Evolutionary conservation across 1,139 yeast genomes (phyloP), one percentile per base, ranked within the genome.

Genomic region (Saccharomycopsis hybrid): DNA sequence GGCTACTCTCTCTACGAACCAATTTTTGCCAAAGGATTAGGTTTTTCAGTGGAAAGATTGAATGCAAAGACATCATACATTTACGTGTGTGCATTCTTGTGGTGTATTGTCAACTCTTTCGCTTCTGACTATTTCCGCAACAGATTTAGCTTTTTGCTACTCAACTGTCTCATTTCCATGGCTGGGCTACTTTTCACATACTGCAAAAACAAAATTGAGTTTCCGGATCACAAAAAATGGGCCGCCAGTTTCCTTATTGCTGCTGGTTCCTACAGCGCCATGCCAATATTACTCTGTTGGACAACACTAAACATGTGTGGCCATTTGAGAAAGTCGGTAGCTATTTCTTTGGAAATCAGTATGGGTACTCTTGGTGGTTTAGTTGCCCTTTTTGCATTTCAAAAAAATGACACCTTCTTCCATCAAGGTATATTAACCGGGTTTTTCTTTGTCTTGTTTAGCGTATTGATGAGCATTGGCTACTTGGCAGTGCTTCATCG

Each of bases 261-360:
- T 0, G 56, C 71, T 13, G 89, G 89, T 3, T 67, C 79, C 38
- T 82, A 80, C 64, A 65, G 81, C 3, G 77, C 79, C 37, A 82
- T 83, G 87, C 89, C 89, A 4, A 56, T 80, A 31, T 63, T 82
- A 27, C 78, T 83, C 31, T 81, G 89, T 65, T 82, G 88, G 88
- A 68, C 68, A 27, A 73, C 80, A 27, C 70, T 81, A 62, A 82
- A 82, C 60, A 75, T 78, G 57, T 77, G 82, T 9, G 85, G 87
- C 29, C 87, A 82, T 61, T 67, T 76, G 47, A 70, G 87, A 60
- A 78, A 80, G 55, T 70, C 82, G 36, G 82, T 82, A 36, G 84
- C 82, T 40, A 77, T 85, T 18, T 86, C 84, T 1, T 78, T 80
- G 71, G 82, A 80, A 59, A 77, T 83, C 56, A 87, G 87, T 2